Evolutionary conservation across 371 early-diverging fungal species (phyloP).

Genomic region (Actinomortierella ambigua): DNA sequence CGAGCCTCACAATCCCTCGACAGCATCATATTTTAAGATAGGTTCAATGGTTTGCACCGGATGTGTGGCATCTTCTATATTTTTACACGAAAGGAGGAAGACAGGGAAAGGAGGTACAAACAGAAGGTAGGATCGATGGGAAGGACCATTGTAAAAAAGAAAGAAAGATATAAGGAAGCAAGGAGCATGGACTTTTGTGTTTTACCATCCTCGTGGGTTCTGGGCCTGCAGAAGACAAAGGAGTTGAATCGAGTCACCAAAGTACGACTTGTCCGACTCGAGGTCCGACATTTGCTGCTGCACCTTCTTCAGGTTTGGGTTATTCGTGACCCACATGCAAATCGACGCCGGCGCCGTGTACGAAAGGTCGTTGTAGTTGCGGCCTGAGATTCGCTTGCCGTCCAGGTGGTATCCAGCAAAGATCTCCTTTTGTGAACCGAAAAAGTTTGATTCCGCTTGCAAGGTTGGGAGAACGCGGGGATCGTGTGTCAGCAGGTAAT

Average conservation of each 20-base stretch:
- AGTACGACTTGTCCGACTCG: conserved; percentile 59
- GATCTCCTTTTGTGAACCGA: conserved; percentile 55
- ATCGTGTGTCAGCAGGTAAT: conserved; percentile 61
- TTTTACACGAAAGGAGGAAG: too few species aligned
- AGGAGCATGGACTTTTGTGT: too few species aligned
- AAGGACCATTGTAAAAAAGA: too few species aligned
- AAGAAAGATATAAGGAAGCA: too few species aligned
- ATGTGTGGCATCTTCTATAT: too few species aligned
- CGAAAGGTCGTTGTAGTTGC: conserved; percentile 61
- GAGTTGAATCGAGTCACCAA: conserved; percentile 68
- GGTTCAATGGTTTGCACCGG: too few species aligned
- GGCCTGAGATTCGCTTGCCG: conserved; percentile 54
- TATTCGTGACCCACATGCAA: conserved; percentile 60
- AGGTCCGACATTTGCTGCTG: conserved; percentile 56
- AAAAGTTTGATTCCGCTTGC: conserved; percentile 62
- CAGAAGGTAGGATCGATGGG: too few species aligned
- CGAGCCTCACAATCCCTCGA: too few species aligned
- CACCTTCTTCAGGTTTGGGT: conserved; percentile 49
- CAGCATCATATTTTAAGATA: too few species aligned
- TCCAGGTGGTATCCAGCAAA: conserved; percentile 62
- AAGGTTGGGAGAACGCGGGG: conserved; percentile 54
- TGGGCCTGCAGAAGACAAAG: conserved; percentile 58
- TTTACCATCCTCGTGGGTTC: conserved; percentile 32
- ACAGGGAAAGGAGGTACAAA: too few species aligned
- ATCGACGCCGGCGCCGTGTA: conserved; percentile 66